These are phyloP conservation scores for Arthromyces matolae DNA, from an alignment of 768 basidiomycete genomes.

Conservation along the genomic window DNA sequence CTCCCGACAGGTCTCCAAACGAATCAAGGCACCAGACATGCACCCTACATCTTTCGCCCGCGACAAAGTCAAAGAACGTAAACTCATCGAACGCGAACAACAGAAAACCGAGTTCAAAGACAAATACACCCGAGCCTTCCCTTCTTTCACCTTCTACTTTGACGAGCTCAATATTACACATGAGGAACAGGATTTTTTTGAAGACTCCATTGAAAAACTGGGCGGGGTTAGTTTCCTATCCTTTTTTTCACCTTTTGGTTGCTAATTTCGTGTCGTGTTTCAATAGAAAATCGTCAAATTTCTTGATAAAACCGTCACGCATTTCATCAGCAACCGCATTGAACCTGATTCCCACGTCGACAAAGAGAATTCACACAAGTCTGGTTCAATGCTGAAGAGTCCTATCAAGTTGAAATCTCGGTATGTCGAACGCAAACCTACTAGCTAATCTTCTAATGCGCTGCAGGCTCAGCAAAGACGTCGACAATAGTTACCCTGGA, in stretches of 20 bases:
- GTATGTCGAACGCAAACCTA: constrained; percentile 33
- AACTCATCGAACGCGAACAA: constrained; percentile 47
- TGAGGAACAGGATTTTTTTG: constrained; percentile 41
- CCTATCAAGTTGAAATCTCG: constrained; percentile 59
- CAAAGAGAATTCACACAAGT: constrained; percentile 63
- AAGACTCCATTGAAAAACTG: constrained; percentile 56
- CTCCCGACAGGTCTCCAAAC: constrained; percentile 32
- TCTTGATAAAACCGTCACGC: constrained; percentile 83
- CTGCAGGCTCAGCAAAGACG: constrained; percentile 12
- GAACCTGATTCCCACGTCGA: constrained; percentile 36
- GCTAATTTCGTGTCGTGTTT: not conserved
- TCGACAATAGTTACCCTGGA: constrained; percentile 40
- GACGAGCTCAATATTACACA: constrained; percentile 55
- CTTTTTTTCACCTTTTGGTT: not conserved
- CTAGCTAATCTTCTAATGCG: not conserved
- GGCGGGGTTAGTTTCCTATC: constrained; percentile 63
- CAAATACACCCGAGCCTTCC: constrained; percentile 86
- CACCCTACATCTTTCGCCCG: constrained; percentile 22
- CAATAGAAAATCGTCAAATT: constrained; percentile 78
- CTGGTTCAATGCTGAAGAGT: constrained; percentile 45
- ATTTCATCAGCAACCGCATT: constrained; percentile 73
- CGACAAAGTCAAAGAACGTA: constrained; percentile 43
- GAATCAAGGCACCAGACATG: constrained; percentile 34
- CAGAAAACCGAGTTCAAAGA: constrained; percentile 69
- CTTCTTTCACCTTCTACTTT: constrained; percentile 80